Evolutionary conservation across 306 rosid species (phyloP), one percentile per base, ranked within the genome.

Genomic region (Coriaria nepalensis): DNA sequence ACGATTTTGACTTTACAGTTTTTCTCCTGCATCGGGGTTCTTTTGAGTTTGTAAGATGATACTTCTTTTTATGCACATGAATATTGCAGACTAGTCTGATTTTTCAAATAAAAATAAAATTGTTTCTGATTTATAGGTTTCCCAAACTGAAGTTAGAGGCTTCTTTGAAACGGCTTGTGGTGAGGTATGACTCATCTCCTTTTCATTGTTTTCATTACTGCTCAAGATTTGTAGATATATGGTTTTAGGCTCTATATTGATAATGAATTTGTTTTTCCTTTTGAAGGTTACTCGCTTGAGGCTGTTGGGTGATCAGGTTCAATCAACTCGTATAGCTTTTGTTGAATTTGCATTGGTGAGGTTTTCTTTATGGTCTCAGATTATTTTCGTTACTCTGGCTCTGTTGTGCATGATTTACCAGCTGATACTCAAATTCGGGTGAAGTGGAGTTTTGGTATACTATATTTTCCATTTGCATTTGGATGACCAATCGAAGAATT

Each of bases 321-420:
- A 90, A 65, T 79, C 92, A 47, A 90, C 98, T 39, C 95, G 98
- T 65, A 85, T 90, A 73, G 98, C 95, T 67, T 90, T 90, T 67
- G 98, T 90, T 51, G 98, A 90, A 61, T 90, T 90, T 67, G 79
- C 76, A 45, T 32, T 81, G 68, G 98, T 77, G 59, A 55, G 73
- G 43, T 33, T 39, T 59, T 59, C 36, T 57, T 12, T 15, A 13
- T 10, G n/a, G 4, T 29, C 9, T 51, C 38, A 37, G 33, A 2
- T 40, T 33, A 11, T 9, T 8, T 6, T 34, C 9, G 10, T 48
- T 8, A 2, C 29, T 20, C 29, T 20, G 29, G 29, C 3, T 20
- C 29, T 20, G 29, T 20, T 20, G 2, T 20, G 29, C 29, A 20
- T 20, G 29, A 20, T 20, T 20, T 20, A 20, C 29, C 29, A 20